phyloP scores from a whole-genome alignment of 73 alveolate species.

The Urostyla sp. region DNA sequence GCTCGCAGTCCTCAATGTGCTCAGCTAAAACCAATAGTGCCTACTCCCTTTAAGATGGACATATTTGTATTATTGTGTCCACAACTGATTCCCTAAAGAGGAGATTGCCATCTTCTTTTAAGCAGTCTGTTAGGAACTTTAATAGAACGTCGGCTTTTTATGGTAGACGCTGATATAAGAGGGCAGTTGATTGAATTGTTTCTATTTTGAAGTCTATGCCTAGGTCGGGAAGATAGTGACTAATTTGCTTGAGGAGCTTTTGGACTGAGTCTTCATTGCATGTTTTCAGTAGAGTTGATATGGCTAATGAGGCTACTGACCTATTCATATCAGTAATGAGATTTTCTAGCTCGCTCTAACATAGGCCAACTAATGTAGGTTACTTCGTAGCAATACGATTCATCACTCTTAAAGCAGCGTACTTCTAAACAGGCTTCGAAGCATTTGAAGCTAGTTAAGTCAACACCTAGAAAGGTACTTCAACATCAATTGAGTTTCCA shows the following conservation, averaged over 20 bases:
- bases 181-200: slow-evolving; percentile 76
- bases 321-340: slow-evolving; percentile 74
- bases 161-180: slow-evolving; percentile 80
- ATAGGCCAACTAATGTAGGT: slow-evolving; percentile 52
- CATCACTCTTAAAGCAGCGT: slow-evolving; percentile 65
- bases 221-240: slow-evolving; percentile 82
- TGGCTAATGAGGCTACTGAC: slow-evolving; percentile 82
- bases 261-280: slow-evolving; percentile 82
- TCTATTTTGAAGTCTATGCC: slow-evolving; percentile 83
- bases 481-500: slow-evolving; percentile 76
- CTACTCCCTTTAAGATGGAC: slow-evolving; percentile 71
- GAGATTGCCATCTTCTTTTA: slow-evolving; percentile 86
- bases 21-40: slow-evolving; percentile 91
- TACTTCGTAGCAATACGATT: slow-evolving; percentile 63
- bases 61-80: slow-evolving; percentile 80
- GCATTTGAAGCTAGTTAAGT: slow-evolving; percentile 68
- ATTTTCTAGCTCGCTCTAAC: slow-evolving; percentile 64
- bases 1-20: slow-evolving; percentile 95
- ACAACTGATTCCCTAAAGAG: slow-evolving; percentile 81
- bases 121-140: slow-evolving; percentile 87
- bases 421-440: slow-evolving; percentile 66
- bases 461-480: slow-evolving; percentile 69
- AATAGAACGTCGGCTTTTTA: slow-evolving; percentile 86
- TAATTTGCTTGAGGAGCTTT: slow-evolving; percentile 78
- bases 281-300: slow-evolving; percentile 83